phyloP scores from a whole-genome alignment of 768 basidiomycete genomes.

The Sarcodon aspratus region DNA sequence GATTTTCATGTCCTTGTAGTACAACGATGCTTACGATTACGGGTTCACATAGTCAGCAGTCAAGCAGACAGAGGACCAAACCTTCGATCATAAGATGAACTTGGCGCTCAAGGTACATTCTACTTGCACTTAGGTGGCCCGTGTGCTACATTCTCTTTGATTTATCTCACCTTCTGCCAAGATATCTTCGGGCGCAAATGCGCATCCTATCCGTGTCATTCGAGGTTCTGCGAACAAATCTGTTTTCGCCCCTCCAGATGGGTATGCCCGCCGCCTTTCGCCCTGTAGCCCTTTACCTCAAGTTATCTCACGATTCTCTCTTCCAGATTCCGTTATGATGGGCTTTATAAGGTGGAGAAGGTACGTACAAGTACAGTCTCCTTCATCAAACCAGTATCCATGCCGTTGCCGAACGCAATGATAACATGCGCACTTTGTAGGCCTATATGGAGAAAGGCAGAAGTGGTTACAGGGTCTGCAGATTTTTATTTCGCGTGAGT shows the following conservation, averaged over 20 bases:
- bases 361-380: background rate
- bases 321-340: constrained; percentile 10
- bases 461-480: constrained; percentile 9
- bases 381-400: no score
- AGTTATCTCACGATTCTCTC: background rate
- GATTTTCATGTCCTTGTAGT: no score
- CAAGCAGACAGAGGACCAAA: constrained; percentile 4
- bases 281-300: background rate
- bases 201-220: constrained; percentile 10
- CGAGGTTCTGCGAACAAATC: constrained; percentile 7
- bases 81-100: constrained; percentile 7
- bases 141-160: no score
- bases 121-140: no score
- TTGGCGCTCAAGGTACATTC: constrained; percentile 5
- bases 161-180: background rate
- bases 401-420: background rate
- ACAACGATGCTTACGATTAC: background rate
- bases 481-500: constrained; percentile 6
- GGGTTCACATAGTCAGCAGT: background rate
- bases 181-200: constrained; percentile 5
- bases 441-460: constrained; percentile 10
- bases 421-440: background rate
- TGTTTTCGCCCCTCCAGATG: constrained; percentile 6
- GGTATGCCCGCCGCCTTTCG: constrained; percentile 1
- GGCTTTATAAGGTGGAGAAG: constrained; percentile 7